Evolutionary conservation across 2,329 filamentous ascomycete genomes (phyloP), one percentile per base, ranked within the genome.

Genomic region (Coniochaeta pulveracea): DNA sequence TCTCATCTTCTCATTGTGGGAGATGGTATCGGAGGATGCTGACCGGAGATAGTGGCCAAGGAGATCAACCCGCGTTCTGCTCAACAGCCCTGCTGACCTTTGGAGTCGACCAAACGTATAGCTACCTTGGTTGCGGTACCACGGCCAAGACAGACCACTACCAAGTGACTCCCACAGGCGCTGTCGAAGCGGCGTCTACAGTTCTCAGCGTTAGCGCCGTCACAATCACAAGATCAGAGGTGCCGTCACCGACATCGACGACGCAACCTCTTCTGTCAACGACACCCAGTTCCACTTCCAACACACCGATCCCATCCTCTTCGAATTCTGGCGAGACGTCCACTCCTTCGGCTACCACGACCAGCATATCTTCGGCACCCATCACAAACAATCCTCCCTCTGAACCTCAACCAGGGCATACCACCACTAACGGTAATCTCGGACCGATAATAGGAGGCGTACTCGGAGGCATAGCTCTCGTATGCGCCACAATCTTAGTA

Each of bases 71-170:
- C n/a, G 14, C 33, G 4, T 56, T 45, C 34, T 58, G 55, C 26
- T 58, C 52, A 2, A 50, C 48, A 3, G 50, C 49, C 3, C 43
- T 58, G 18, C 31, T 60, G 21, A 50, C 46, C 2, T 47, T 51
- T 21, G 48, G 46, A 5, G 40, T 50, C 16, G 50, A 52, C 31
- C 46, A 55, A 15, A 52, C 45, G 11, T 58, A 58, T 29, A 45
- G 51, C 1, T 58, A 57, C 19, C 44, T 56, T n/a, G 49, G 51
- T 10, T 57, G 56, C 21, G 55, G 50, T 4, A 25, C 17, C 19
- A n/a, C 5, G 6, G 15, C 37, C 8, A 10, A 26, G 9, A 36
- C 30, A 4, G 16, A 33, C 15, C 19, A 33, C 33, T 19, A 34
- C 22, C 16, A 27, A 4, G 18, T 34, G 15, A 19, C 24, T 8